Conservation (phyloP, 2,329 filamentous ascomycete species). For the Golovinomyces cichoracearum region DNA sequence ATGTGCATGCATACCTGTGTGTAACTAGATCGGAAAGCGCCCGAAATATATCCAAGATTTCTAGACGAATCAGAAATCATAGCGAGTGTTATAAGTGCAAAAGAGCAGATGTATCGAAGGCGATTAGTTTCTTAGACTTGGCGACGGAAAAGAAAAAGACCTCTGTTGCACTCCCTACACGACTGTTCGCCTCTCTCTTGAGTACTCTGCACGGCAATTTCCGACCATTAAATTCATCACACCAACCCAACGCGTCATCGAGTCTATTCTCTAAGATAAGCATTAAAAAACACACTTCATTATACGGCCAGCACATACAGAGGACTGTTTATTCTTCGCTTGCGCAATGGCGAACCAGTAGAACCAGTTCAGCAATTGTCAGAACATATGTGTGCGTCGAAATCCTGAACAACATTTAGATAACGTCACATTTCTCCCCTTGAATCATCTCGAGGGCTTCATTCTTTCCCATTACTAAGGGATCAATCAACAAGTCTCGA, state of each 20-base stretch:
- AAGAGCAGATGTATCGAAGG: no score
- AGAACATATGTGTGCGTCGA: background rate
- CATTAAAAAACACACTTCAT: background rate
- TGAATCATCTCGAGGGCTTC: background rate
- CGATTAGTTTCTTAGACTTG: no score
- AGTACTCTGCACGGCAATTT: background rate
- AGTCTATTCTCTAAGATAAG: no score
- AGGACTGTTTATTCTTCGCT: background rate
- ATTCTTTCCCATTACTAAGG: background rate
- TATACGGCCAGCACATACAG: background rate
- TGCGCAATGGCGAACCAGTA: background rate
- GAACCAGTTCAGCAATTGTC: background rate
- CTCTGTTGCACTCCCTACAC: background rate
- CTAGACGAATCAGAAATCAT: no score
- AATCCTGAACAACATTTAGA: background rate
- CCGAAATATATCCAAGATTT: no score
- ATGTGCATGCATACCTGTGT: no score
- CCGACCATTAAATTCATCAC: background rate
- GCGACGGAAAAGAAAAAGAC: background rate
- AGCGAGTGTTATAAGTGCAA: no score
- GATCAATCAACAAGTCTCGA: background rate
- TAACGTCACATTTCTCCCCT: background rate
- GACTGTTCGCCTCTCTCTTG: background rate
- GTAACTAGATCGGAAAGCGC: no score
- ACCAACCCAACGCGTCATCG: background rate